phyloP scores from a whole-genome alignment of 1,139 yeast genomes.

The Eremothecium sinecaudum region DNA sequence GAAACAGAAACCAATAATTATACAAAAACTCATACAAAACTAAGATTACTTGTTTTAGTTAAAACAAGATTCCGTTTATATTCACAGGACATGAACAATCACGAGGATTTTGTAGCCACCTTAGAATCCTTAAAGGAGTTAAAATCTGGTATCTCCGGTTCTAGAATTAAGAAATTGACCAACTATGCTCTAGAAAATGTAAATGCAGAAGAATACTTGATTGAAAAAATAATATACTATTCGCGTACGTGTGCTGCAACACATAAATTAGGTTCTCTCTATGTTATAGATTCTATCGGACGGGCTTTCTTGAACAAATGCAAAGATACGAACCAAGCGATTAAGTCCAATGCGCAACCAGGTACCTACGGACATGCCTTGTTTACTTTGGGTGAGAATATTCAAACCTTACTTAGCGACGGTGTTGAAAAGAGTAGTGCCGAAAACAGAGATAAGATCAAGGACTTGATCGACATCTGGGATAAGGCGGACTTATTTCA shows the following conservation, averaged over 20 bases:
- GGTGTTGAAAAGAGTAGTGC: conserved; percentile 46
- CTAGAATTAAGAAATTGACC: conserved; percentile 81
- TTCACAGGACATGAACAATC: conserved; percentile 10
- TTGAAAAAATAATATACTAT: conserved; percentile 36
- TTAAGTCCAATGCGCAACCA: conserved; percentile 42
- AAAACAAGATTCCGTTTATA: not conserved
- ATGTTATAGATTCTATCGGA: conserved; percentile 86
- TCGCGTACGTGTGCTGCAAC: conserved; percentile 67
- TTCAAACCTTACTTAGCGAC: conserved; percentile 51
- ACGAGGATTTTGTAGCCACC: conserved; percentile 57
- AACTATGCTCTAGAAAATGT: conserved; percentile 68
- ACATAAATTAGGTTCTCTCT: conserved; percentile 83
- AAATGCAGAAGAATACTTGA: conserved; percentile 30
- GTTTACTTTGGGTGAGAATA: conserved; percentile 46
- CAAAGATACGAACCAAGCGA: conserved; percentile 40
- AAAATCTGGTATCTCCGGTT: conserved; percentile 91
- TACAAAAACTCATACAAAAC: not conserved
- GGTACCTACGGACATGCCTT: conserved; percentile 76
- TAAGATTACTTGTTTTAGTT: conserved; percentile 1
- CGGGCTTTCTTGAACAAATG: conserved; percentile 79
- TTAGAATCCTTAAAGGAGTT: conserved; percentile 65
- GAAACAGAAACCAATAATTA: conserved; percentile 3
- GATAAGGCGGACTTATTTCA: conserved; percentile 73
- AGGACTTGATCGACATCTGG: conserved; percentile 88
- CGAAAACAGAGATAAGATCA: conserved; percentile 56